Base-by-base conservation (phyloP, 2,329 filamentous ascomycete genomes). In the Allantophomopsis cytisporea region DNA sequence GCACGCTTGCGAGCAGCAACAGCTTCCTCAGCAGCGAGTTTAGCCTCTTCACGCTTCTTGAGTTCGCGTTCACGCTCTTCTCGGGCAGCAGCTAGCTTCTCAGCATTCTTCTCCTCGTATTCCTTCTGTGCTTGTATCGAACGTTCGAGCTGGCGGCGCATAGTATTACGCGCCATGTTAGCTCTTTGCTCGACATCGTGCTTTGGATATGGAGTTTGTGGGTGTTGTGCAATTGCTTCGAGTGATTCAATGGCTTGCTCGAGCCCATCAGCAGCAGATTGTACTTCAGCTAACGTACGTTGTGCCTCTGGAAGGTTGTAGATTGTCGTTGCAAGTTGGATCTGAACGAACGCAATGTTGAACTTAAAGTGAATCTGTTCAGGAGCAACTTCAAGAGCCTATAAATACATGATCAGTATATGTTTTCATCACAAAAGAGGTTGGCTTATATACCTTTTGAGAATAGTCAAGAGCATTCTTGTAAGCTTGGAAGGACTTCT, bases 341-440 rank as follows among this genome's bases (percentile, higher is more conserved):
- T 93, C 56, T 96, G 91, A 20, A 96, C 85, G 54, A 95, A 98
- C 1, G 91, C 91, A 20, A 98, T 84, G 54, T 98, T 98, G 71
- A 98, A 98, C 58, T 91, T 86, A 59, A 91, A 85, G 60, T 94
- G 86, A 21, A 88, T 71, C 51, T 94, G 85, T 4, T 91, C 83
- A 0, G 87, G 83, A 1, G 83, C 78, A 40, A 83, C 73, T 40
- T 77, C 73, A 14, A 94, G 73, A 18, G 89, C 86, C 73, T 82
- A 23, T 6, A 12, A 31, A 37, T 23, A 23, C 41, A 20, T 35
- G 30, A 42, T 46, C 35, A 41, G 7, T 10, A 35, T 36, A 34
- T 36, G 37, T 10, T 35, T 2, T 12, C 11, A 14, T 15, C 7
- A 8, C 7, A 2, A 34, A 8, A 6, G 23, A 28, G 10, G 23